Evolutionary conservation across 2,329 filamentous ascomycete species (phyloP), one percentile per base, ranked within the genome.

Genomic region (Ophiosphaerella herpotricha): DNA sequence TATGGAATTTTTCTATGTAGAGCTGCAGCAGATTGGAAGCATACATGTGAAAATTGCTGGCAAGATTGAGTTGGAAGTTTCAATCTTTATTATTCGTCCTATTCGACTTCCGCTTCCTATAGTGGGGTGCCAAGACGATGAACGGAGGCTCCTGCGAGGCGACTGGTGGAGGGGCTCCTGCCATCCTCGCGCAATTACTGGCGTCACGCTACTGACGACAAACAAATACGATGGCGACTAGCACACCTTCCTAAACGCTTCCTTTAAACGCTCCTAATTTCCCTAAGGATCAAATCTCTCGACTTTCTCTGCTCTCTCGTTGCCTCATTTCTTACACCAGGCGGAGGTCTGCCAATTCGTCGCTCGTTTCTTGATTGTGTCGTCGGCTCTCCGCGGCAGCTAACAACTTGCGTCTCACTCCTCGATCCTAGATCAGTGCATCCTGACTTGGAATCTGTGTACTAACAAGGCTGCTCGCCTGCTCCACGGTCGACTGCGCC

Each of bases 381-480:
- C 32, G 35, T 37, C 39, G 39, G 48, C 43, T 32, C 31, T 39
- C 45, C 45, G 39, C 45, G 38, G 32, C 39, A 35, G 5, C 41
- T 21, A 35, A 43, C 33, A 35, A 21, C 33, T 24, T 41, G 42
- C 39, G 24, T 43, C 34, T 33, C 31, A 33, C 46, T 47, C 36
- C 44, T 41, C 48, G 52, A 40, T 39, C 36, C 52, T 50, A 54
- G 41, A 45, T 46, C 50, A 46, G 52, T 48, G 52, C 51, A 46
- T 47, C 38, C 44, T 41, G 37, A 21, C 39, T 39, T 48, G 21
- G 39, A 21, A 33, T 43, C 12, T 9, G 29, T 16, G 16, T 34
- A 43, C 40, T 40, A 52, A 26, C n/a, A 23, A 16, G 14, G 39
- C 18, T 21, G 18, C 18, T 21, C 3, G 4, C 35, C 21, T 47